Evolutionary conservation across 2,329 filamentous ascomycete species (phyloP), one percentile per base, ranked within the genome.

Genomic region (Aureobasidium sp.): DNA sequence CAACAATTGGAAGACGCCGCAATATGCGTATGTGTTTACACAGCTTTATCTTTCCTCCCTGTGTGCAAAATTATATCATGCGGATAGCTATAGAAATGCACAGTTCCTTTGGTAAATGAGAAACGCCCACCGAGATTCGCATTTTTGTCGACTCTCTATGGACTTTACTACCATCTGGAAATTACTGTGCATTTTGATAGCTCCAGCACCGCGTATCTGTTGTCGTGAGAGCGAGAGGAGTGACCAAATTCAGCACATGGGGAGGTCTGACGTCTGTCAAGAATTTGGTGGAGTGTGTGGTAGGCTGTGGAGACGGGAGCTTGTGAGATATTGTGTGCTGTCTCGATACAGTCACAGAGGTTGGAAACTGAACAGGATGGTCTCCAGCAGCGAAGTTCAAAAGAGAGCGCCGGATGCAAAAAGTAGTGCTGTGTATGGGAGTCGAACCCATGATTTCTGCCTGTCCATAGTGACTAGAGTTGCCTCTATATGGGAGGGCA

Each of bases 381-480:
- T 9, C 21, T 21, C 21, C 21, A 21, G 21, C 21, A 21, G 21
- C 21, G 21, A 21, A 21, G 21, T 21, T 21, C 21, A 21, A 21
- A 8, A 1, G 25, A 13, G 44, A 29, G 7, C 0, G 6, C 5
- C 1, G 10, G 21, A 29, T n/a, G 16, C 44, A 59, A 59, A 50
- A 59, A 29, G 15, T 10, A 37, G 15, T 59, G 57, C 36, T 15
- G 36, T n/a, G 15, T 30, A 27, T 29, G 29, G 29, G 57, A 42
- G 9, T 59, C 57, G 57, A 59, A 59, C 57, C 29, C 57, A 29
- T 27, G 57, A 59, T n/a, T 27, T 59, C 36, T 50, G 45, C 57
- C 39, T 59, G 13, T 30, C 54, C 54, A 10, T n/a, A 6, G 8
- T 47, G 15, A 59, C 34, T 27, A 39, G 30, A 48, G 32, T 59